Percentiles rank a stretch among this genome's conserved stretches.
Conservation (phyloP, 1,284 basidiomycete genomes). For the Pascua guehoae region DNA sequence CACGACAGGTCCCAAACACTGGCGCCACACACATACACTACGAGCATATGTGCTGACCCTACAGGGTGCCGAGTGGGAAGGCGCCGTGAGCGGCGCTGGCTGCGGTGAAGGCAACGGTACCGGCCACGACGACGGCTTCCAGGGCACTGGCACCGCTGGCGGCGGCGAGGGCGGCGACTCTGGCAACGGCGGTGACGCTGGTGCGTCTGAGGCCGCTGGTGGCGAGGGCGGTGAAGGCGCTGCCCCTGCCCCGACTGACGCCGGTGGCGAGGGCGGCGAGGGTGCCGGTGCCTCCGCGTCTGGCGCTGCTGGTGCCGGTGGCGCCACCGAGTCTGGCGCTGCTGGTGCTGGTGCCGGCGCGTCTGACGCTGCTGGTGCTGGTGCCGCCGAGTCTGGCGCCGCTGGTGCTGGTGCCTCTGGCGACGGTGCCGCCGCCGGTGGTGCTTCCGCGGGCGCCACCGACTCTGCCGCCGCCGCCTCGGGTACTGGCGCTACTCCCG, state of each 20-base stretch:
- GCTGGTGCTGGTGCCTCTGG: not conserved
- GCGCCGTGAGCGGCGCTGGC: not conserved
- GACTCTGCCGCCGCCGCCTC: constrained; percentile 1
- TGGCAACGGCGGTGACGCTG: constrained; percentile 17
- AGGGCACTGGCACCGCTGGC: constrained; percentile 1
- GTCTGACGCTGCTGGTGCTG: not conserved
- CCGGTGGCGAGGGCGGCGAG: not conserved
- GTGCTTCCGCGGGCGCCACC: constrained; percentile 1
- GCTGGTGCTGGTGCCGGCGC: not conserved
- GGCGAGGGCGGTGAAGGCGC: not conserved
- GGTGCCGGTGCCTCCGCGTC: constrained; percentile 7
- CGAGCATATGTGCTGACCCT: not conserved
- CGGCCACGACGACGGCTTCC: not conserved
- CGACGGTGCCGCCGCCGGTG: constrained; percentile 1
- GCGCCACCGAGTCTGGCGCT: not conserved
- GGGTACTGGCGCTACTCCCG: not conserved
- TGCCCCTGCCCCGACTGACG: not conserved
- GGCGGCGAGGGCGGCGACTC: constrained; percentile 18
- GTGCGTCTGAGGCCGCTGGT: not conserved
- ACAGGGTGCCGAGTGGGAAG: constrained; percentile 10
- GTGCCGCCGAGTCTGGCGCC: not conserved
- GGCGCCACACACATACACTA: no score
- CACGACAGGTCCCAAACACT: no score
- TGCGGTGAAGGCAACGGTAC: constrained; percentile 4
- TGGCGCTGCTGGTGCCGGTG: not conserved